Evolutionary conservation across 2,329 filamentous ascomycete genomes (phyloP).

Genomic region (Neoascochyta sp.): DNA sequence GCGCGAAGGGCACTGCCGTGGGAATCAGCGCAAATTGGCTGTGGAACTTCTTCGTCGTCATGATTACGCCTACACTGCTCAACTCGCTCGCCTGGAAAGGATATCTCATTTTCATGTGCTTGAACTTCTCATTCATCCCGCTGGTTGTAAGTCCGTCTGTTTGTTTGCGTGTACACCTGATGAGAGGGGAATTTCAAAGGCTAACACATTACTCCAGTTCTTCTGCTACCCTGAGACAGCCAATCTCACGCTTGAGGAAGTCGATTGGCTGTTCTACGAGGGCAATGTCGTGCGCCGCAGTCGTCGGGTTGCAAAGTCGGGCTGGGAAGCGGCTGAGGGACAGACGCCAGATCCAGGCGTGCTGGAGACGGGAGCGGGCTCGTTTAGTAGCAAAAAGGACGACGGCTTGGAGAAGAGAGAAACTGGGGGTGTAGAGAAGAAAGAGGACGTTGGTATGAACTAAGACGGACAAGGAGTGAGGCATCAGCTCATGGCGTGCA

Average conservation of each 20-base stretch:
- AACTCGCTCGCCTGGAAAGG: slow-evolving; percentile 49
- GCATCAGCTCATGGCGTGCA: no score
- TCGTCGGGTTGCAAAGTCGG: slow-evolving; percentile 19
- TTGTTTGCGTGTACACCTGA: neutral
- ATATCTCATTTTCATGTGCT: slow-evolving; percentile 52
- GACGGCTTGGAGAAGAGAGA: no score
- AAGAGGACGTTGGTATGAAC: no score
- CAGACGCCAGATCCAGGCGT: slow-evolving; percentile 4
- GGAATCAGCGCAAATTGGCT: slow-evolving; percentile 51
- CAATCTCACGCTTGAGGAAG: slow-evolving; percentile 36
- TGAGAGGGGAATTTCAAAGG: no score
- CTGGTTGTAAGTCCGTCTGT: slow-evolving; percentile 39
- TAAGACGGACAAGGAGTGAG: no score
- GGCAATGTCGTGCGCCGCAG: slow-evolving; percentile 23
- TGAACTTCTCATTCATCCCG: slow-evolving; percentile 47
- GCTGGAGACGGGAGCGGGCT: slow-evolving; percentile 13
- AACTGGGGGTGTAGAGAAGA: no score
- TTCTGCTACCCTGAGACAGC: slow-evolving; percentile 41
- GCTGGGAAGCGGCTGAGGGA: slow-evolving; percentile 19
- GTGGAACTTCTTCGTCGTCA: slow-evolving; percentile 50
- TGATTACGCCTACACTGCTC: slow-evolving; percentile 52
- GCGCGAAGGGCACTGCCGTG: slow-evolving; percentile 50
- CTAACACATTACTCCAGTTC: slow-evolving; percentile 27
- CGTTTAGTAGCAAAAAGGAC: no score
- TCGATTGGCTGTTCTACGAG: slow-evolving; percentile 35